Evolutionary conservation across 2,329 filamentous ascomycete genomes (phyloP), one percentile per base, ranked within the genome.

Genomic region (Aspergillus sp.): DNA sequence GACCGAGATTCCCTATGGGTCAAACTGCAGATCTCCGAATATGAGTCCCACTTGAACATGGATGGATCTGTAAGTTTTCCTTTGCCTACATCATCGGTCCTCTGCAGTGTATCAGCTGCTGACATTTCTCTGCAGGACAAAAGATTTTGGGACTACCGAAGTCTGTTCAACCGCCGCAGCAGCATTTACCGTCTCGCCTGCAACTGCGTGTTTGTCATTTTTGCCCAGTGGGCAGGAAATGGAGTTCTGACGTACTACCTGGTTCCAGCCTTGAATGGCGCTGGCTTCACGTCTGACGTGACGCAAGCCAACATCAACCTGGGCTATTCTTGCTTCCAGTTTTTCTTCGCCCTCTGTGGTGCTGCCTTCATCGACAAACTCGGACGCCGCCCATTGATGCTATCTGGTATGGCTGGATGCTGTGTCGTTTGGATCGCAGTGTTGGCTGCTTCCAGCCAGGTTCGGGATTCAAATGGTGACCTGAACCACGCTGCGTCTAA

Each of bases 101-200:
- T 7, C 2, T 9, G 11, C 2, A 3, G 14, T 13, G 34, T 17
- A 13, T 38, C 34, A n/a, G 34, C 34, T 38, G 25, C 25, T 29
- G 25, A 38, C 4, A 7, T 38, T n/a, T 17, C 19, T 21, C 31
- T 14, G 9, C 19, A 47, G 45, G 81, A 83, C 54, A 85, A 85
- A 59, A 73, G 78, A 2, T 84, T 79, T 77, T 85, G 81, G 80
- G 78, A 85, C 64, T 85, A 80, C 70, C 69, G 78, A 9, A 80
- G 81, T 56, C 69, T 84, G 16, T 71, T 76, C 64, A 78, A 78
- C 60, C 78, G 72, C 4, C 73, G 73, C 42, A 74, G 74, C 2
- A 76, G 78, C 1, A 71, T 77, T 19, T 78, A 78, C 42, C 75
- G 81, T 11, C 73, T 84, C 9, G 70, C 78, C 14, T 66, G 64